These are phyloP conservation scores for Phaeoacremonium minimum DNA, from an alignment of 2,329 filamentous ascomycete species.

Conservation along the genomic window DNA sequence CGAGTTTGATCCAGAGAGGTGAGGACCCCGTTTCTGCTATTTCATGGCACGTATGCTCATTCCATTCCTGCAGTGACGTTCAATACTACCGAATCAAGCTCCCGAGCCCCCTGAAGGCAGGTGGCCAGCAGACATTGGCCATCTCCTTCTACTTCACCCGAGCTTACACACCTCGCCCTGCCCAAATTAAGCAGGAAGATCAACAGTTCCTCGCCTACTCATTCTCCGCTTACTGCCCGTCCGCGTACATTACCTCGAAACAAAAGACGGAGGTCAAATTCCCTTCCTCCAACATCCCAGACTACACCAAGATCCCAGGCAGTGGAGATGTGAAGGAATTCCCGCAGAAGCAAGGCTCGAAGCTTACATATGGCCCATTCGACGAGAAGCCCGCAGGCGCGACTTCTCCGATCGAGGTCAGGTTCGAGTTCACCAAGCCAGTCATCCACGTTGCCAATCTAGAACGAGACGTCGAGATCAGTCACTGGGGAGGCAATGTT, in stretches of 20 bases:
- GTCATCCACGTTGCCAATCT: conserved; percentile 73
- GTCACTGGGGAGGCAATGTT: conserved; percentile 96
- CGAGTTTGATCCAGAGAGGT: conserved; percentile 59
- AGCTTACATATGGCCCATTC: conserved; percentile 88
- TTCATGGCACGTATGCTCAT: background rate
- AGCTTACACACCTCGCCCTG: conserved; percentile 75
- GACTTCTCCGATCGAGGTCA: conserved; percentile 66
- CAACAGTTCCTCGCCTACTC: conserved; percentile 82
- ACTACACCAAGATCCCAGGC: conserved; percentile 73
- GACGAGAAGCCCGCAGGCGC: conserved; percentile 76
- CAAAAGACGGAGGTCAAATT: conserved; percentile 98
- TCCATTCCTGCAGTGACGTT: conserved; percentile 44
- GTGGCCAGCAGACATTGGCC: conserved; percentile 76
- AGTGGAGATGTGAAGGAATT: conserved; percentile 56
- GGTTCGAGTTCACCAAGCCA: conserved; percentile 95
- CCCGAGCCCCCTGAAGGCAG: conserved; percentile 69
- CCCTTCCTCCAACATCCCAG: conserved; percentile 70
- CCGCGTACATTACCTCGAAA: conserved; percentile 79
- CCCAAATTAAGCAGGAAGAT: conserved; percentile 76
- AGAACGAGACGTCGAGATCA: conserved; percentile 90
- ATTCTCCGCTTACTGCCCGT: conserved; percentile 81
- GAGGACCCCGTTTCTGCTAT: conserved; percentile 15
- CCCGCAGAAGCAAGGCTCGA: conserved; percentile 78
- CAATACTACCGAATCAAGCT: conserved; percentile 86
- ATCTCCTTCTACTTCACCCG: conserved; percentile 82